Percentiles rank a stretch among this genome's conserved stretches.
Conservation (phyloP, 345 rosid species). For the Syzygium oleosum region DNA sequence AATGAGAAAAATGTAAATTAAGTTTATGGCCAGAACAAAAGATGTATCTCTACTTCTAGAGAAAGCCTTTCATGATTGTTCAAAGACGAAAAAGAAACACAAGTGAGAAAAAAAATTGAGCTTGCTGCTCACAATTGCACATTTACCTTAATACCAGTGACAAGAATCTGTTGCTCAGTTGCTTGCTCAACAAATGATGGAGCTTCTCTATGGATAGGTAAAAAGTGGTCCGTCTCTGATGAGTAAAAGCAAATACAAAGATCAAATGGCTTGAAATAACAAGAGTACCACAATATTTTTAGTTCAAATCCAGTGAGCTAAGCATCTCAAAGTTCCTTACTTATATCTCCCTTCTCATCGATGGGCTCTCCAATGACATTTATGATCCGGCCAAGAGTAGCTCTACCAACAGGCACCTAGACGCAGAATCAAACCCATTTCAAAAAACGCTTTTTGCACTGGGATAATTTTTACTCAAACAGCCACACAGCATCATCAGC, state of each 20-base stretch:
- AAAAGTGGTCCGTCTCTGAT: constrained; percentile 76
- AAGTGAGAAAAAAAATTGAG: not conserved
- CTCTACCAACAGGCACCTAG: constrained; percentile 97
- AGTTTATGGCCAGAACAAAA: not conserved
- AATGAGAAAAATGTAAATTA: not conserved
- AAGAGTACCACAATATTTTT: not conserved
- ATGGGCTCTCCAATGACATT: constrained; percentile 98
- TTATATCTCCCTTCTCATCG: constrained; percentile 75
- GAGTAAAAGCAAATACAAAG: not conserved
- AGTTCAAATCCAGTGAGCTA: not conserved
- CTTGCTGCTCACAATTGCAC: not conserved
- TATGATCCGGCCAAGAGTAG: constrained; percentile 93
- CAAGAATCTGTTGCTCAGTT: constrained; percentile 89
- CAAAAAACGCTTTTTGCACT: not conserved
- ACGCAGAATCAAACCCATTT: not conserved
- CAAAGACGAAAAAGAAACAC: not conserved
- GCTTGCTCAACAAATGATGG: constrained; percentile 93
- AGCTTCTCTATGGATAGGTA: constrained; percentile 97
- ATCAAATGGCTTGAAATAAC: not conserved
- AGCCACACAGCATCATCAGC: not conserved
- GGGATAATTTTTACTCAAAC: not conserved
- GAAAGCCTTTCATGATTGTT: not conserved
- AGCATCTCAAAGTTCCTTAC: constrained; percentile 29
- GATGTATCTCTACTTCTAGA: not conserved
- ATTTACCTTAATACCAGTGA: constrained; percentile 88